Conservation (phyloP, 2,329 filamentous ascomycete species). For the Colletotrichum sp. region DNA sequence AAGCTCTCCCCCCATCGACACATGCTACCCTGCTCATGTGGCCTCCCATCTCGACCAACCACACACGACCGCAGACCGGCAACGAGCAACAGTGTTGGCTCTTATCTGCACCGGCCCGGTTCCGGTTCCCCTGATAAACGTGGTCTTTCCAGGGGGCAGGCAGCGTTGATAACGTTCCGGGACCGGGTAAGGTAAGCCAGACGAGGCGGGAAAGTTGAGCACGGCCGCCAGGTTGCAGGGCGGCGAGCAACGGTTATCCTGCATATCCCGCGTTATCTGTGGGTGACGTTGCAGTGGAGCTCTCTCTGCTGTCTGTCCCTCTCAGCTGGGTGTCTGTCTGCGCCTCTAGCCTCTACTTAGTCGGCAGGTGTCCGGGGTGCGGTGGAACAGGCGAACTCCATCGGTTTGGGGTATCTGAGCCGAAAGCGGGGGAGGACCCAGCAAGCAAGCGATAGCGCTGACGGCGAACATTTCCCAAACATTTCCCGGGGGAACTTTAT, state of each 20-base stretch:
- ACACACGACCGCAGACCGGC: not conserved
- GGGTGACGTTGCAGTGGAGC: not conserved
- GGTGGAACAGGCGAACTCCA: not conserved
- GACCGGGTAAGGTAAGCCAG: not conserved
- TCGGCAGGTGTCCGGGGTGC: not conserved
- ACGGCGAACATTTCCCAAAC: not conserved
- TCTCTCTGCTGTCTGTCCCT: not conserved
- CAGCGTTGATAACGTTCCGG: not conserved
- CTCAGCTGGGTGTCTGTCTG: not conserved
- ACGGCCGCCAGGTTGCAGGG: not conserved
- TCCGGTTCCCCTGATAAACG: not conserved
- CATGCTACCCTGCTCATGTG: not conserved
- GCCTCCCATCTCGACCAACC: not conserved
- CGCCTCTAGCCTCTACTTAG: not conserved
- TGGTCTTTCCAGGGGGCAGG: not conserved
- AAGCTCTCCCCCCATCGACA: not conserved
- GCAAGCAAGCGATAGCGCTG: not conserved
- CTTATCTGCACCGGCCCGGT: not conserved
- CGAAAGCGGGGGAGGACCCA: not conserved
- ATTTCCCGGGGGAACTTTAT: not conserved
- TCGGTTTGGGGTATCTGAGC: not conserved
- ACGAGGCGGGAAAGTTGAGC: not conserved
- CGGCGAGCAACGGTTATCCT: not conserved
- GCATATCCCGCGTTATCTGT: not conserved
- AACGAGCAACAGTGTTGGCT: not conserved